Conservation (phyloP, 257 asterid genomes). For the Oldenlandia corymbosa region DNA sequence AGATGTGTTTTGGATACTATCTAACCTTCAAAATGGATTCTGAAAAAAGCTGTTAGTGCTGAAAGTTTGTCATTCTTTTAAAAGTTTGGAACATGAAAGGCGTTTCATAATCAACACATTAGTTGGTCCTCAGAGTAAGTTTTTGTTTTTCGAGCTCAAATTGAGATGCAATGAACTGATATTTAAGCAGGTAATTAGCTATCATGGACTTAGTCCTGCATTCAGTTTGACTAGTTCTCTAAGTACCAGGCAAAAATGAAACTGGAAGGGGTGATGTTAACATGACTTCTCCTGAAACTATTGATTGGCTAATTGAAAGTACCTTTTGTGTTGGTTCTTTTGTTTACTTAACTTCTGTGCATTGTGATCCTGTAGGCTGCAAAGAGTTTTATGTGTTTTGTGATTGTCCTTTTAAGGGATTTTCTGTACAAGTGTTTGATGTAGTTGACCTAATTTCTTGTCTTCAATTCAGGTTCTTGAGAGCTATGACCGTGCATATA, state of each 20-base stretch:
- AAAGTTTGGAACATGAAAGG: not conserved
- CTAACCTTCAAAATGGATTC: no score
- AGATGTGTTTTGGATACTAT: not conserved
- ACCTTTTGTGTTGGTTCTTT: not conserved
- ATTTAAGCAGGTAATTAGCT: not conserved
- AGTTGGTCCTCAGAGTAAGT: not conserved
- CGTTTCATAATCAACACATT: not conserved
- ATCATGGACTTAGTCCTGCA: not conserved
- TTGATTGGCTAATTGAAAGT: no score
- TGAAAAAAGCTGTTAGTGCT: no score
- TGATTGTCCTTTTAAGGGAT: not conserved
- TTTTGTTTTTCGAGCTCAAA: no score
- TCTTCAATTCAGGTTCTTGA: slow-evolving; percentile 70
- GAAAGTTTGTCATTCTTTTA: not conserved
- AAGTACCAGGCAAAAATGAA: not conserved
- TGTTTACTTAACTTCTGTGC: not conserved
- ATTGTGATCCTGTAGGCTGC: not conserved
- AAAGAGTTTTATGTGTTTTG: not conserved
- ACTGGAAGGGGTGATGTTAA: not conserved
- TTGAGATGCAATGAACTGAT: not conserved
- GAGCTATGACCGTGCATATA: slow-evolving; percentile 98
- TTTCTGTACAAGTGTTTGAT: not conserved
- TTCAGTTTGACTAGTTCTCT: not conserved
- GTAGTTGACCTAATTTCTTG: slow-evolving; percentile 3
- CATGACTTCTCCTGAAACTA: not conserved